phyloP scores from a whole-genome alignment of 169 alveolate genomes.

The Plasmodium fragile region DNA sequence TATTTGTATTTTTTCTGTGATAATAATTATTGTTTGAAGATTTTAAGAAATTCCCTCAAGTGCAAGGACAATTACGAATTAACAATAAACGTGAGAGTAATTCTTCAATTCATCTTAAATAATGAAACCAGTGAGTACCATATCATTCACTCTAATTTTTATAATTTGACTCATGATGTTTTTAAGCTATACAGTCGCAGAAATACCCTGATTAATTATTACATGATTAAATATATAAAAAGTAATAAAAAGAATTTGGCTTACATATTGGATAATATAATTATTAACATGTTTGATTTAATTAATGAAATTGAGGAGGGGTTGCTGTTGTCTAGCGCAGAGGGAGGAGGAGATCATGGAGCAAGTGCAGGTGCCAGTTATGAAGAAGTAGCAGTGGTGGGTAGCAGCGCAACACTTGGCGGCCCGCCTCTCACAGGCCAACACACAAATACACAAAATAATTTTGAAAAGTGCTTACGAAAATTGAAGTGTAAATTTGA shows the following conservation, averaged over 20 bases:
- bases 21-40: slow-evolving; percentile 20
- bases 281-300: slow-evolving; percentile 59
- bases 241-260: slow-evolving; percentile 25
- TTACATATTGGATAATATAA: slow-evolving; percentile 46
- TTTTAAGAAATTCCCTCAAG: slow-evolving; percentile 13
- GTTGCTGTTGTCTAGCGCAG: background rate
- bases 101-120: slow-evolving; percentile 28
- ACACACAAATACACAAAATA: background rate
- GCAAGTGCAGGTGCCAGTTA: background rate
- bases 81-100: slow-evolving; percentile 38
- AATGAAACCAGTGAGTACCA: slow-evolving; percentile 45
- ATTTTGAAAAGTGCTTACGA: background rate
- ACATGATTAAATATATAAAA: slow-evolving; percentile 23
- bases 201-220: slow-evolving; percentile 38
- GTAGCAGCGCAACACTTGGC: background rate
- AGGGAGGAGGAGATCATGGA: background rate
- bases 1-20: slow-evolving; percentile 55
- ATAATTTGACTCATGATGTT: slow-evolving; percentile 35
- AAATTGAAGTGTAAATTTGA: slow-evolving; percentile 55
- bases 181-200: slow-evolving; percentile 38
- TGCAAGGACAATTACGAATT: slow-evolving; percentile 21
- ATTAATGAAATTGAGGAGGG: slow-evolving; percentile 18
- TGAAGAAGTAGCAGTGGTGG: background rate
- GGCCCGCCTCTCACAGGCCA: too few relatives aligned
- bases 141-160: slow-evolving; percentile 39